These are phyloP conservation scores for Aureobasidium sp. DNA, from an alignment of 2,329 filamentous ascomycete species.

Conservation along the genomic window DNA sequence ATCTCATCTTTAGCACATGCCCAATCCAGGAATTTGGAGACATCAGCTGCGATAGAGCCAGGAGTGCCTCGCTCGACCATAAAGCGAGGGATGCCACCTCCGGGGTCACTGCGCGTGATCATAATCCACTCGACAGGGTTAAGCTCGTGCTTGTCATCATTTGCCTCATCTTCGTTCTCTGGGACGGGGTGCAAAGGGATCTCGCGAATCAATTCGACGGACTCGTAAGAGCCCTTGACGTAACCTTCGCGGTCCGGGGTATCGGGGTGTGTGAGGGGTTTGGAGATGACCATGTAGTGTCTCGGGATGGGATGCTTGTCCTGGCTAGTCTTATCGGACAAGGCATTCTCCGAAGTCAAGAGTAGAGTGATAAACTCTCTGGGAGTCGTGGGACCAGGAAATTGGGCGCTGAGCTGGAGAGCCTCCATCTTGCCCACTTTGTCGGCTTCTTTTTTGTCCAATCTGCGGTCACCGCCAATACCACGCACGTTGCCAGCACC, in stretches of 20 bases:
- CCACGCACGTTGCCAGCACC: constrained; percentile 73
- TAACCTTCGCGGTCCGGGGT: constrained; percentile 64
- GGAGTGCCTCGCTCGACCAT: constrained; percentile 89
- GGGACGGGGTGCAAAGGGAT: constrained; percentile 50
- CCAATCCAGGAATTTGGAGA: constrained; percentile 78
- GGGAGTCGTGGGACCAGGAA: constrained; percentile 80
- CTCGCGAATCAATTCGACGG: constrained; percentile 84
- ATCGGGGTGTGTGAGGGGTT: constrained; percentile 71
- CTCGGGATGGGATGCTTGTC: constrained; percentile 42
- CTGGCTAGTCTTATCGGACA: constrained; percentile 39
- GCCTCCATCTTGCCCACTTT: constrained; percentile 62
- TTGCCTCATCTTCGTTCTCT: constrained; percentile 17
- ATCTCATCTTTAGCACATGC: constrained; percentile 48
- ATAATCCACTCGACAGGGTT: constrained; percentile 85
- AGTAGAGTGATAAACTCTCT: constrained; percentile 81
- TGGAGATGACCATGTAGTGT: constrained; percentile 82
- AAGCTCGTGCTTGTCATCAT: constrained; percentile 26
- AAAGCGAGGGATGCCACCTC: constrained; percentile 79
- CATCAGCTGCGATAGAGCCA: constrained; percentile 69
- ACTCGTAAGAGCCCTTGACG: constrained; percentile 82
- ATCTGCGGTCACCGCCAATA: constrained; percentile 69
- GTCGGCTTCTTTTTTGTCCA: constrained; percentile 57
- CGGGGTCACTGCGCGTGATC: constrained; percentile 83
- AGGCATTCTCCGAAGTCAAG: constrained; percentile 55
- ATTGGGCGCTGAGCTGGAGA: constrained; percentile 80